Evolutionary conservation across 2,329 filamentous ascomycete genomes (phyloP).

Genomic region (Elsinoe necatrix): DNA sequence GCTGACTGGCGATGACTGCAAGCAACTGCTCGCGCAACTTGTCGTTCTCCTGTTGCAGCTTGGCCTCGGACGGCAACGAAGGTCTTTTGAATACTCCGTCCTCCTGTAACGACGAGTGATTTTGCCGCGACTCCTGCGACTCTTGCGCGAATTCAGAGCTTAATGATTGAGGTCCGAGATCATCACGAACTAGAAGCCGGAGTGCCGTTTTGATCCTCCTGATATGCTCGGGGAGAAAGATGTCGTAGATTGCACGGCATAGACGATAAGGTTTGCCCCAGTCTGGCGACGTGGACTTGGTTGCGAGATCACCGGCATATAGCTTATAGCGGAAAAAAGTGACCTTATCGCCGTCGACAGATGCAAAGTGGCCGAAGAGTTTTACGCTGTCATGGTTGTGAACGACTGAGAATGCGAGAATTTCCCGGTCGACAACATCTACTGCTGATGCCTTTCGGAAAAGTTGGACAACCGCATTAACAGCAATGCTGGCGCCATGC

Average conservation of each 20-base stretch:
- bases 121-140: neutral
- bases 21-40: neutral
- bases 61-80: neutral
- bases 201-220: neutral
- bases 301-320: neutral
- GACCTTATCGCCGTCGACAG: neutral
- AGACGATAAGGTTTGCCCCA: slow-evolving; percentile 13
- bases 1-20: neutral
- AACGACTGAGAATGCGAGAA: neutral
- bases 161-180: neutral
- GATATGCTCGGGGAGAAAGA: slow-evolving; percentile 8
- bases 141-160: neutral
- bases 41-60: neutral
- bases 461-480: slow-evolving; percentile 18
- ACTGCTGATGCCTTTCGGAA: slow-evolving; percentile 13
- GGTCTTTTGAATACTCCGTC: neutral
- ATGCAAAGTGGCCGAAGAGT: neutral
- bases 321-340: neutral
- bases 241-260: slow-evolving; percentile 14
- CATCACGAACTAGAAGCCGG: neutral
- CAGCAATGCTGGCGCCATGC: slow-evolving; percentile 19
- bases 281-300: neutral
- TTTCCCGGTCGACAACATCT: neutral
- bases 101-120: neutral
- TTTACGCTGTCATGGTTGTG: neutral